A percentile compares a stretch with the other conserved stretches of the same genome.
Evolutionary conservation across 129 eudicot species (phyloP).

Genomic region (Smallanthus sonchifolius): DNA sequence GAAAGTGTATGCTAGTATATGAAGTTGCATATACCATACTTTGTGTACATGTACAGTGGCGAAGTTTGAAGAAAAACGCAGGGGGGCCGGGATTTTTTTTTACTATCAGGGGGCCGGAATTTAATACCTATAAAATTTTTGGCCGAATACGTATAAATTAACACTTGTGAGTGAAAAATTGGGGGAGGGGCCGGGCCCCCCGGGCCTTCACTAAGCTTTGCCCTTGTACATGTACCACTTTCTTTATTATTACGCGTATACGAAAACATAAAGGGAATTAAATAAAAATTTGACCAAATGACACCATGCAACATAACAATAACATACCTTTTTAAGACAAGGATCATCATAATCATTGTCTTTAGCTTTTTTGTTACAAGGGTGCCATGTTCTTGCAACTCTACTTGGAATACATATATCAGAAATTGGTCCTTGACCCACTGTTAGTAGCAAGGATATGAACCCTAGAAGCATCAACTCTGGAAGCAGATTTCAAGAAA

Average conservation of each 20-base stretch:
- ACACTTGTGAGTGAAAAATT: too few relatives aligned
- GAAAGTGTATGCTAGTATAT: too few relatives aligned
- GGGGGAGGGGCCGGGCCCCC: too few relatives aligned
- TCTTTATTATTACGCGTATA: not conserved
- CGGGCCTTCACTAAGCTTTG: too few relatives aligned
- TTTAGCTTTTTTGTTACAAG: slow-evolving; percentile 21
- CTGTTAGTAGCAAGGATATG: slow-evolving; percentile 60
- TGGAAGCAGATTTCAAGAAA: not conserved
- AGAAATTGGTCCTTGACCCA: slow-evolving; percentile 38
- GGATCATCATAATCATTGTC: slow-evolving; percentile 31
- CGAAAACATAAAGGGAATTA: not conserved
- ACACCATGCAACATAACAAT: not conserved
- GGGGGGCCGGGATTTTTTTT: too few relatives aligned
- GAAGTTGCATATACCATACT: too few relatives aligned
- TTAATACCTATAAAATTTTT: too few relatives aligned
- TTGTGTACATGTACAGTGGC: not conserved
- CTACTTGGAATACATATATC: slow-evolving; percentile 48
- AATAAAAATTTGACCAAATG: not conserved
- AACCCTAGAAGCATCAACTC: slow-evolving; percentile 73
- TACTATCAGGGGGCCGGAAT: too few relatives aligned
- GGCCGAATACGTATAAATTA: too few relatives aligned
- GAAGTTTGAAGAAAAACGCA: too few relatives aligned
- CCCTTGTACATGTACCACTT: not conserved
- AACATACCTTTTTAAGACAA: slow-evolving; percentile 34
- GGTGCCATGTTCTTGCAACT: slow-evolving; percentile 63